These are phyloP conservation scores for Saprolegnia parasitica DNA, from an alignment of 352 stramenopile genomes.

Conservation along the genomic window DNA sequence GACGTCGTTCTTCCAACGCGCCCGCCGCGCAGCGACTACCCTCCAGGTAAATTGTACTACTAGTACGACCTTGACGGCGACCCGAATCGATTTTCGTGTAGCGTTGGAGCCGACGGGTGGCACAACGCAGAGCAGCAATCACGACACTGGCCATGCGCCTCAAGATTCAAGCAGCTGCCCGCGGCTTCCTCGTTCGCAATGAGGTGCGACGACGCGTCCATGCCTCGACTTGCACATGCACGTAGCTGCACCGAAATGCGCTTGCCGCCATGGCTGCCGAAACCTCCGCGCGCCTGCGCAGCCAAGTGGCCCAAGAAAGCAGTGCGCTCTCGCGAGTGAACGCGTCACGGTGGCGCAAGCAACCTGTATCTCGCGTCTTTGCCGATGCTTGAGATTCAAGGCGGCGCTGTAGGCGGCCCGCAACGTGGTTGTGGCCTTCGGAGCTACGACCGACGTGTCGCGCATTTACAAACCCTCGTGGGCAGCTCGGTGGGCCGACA, in stretches of 20 bases:
- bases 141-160: neutral
- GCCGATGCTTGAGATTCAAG: neutral
- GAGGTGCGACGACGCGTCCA: neutral
- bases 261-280: neutral
- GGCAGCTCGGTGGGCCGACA: neutral
- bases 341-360: neutral
- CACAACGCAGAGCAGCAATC: neutral
- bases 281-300: neutral
- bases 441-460: neutral
- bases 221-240: neutral
- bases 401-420: neutral
- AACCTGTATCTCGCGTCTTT: neutral
- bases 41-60: neutral
- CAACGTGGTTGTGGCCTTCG: neutral
- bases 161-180: slow-evolving; percentile 16
- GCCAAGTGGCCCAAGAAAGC: neutral
- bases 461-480: slow-evolving; percentile 12
- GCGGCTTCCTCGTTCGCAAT: slow-evolving; percentile 20
- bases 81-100: neutral
- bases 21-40: neutral
- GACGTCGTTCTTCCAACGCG: neutral
- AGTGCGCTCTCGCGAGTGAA: neutral
- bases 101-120: neutral
- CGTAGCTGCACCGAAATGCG: neutral
- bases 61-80: neutral